Conservation (phyloP, 495 filamentous ascomycete species). For the Annulohypoxylon stygium region DNA sequence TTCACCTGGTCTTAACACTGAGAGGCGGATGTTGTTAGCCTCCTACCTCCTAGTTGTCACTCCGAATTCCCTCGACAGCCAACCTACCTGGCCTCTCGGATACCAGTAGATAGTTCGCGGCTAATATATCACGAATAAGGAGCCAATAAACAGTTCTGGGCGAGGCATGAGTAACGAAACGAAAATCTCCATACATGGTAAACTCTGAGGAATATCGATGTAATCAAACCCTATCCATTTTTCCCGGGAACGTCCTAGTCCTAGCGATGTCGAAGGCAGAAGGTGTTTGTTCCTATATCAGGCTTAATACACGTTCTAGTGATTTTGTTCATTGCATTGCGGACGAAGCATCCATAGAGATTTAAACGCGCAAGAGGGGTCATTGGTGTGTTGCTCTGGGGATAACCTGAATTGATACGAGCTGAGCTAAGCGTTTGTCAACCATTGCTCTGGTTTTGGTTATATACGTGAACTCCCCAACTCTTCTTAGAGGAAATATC, state of each 20-base stretch:
- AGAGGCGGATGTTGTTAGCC: conserved; percentile 72
- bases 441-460: too few relatives aligned
- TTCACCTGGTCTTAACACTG: conserved; percentile 95
- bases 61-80: not conserved
- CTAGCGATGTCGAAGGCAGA: not conserved
- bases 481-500: too few relatives aligned
- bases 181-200: not conserved
- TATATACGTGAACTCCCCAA: too few relatives aligned
- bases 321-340: not conserved
- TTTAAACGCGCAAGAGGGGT: not conserved
- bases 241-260: too few relatives aligned
- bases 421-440: too few relatives aligned
- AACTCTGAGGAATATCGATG: not conserved
- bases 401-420: not conserved
- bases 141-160: not conserved
- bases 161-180: not conserved
- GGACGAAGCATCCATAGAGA: not conserved
- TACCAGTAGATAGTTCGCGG: not conserved
- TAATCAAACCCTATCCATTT: not conserved
- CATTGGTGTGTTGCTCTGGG: too few relatives aligned
- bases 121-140: not conserved
- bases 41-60: not conserved
- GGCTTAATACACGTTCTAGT: not conserved
- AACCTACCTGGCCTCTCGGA: not conserved
- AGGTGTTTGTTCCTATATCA: not conserved